Conservation (phyloP, 2,329 filamentous ascomycete species). For the Verticillium dahliae region DNA sequence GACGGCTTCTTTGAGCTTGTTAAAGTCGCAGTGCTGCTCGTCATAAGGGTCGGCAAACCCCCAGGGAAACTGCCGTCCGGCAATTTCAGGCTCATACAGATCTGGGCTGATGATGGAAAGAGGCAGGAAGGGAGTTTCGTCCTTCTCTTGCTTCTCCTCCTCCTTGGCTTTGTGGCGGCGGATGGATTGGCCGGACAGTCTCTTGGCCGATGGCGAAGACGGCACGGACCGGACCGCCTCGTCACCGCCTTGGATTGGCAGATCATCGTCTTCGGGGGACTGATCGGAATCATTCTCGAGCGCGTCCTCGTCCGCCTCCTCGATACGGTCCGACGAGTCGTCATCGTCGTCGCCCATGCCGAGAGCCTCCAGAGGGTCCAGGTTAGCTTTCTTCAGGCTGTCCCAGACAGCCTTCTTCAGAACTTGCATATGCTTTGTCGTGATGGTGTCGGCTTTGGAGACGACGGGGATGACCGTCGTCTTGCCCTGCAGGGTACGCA, state of each 20-base stretch:
- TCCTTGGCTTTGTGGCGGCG: constrained; percentile 37
- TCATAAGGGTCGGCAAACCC: constrained; percentile 94
- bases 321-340: constrained; percentile 44
- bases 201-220: constrained; percentile 33
- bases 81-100: constrained; percentile 70
- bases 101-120: constrained; percentile 94
- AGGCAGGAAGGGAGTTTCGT: constrained; percentile 66
- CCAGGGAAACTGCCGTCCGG: constrained; percentile 92
- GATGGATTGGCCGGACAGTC: constrained; percentile 38
- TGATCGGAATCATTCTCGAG: constrained; percentile 18
- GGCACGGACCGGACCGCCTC: constrained; percentile 19
- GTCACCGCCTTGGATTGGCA: constrained; percentile 29
- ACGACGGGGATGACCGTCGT: constrained; percentile 94
- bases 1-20: constrained; percentile 81
- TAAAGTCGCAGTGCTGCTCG: constrained; percentile 86
- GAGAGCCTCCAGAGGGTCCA: constrained; percentile 84
- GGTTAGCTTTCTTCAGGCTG: constrained; percentile 74
- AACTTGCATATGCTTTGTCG: constrained; percentile 86
- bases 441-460: constrained; percentile 94
- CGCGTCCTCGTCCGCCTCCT: constrained; percentile 46
- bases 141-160: constrained; percentile 39
- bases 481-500: constrained; percentile 83
- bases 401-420: constrained; percentile 89
- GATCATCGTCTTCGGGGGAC: constrained; percentile 24
- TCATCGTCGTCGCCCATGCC: constrained; percentile 71